These are phyloP conservation scores for Acaromyces ingoldii DNA, from an alignment of 1,284 basidiomycete genomes.

Conservation along the genomic window DNA sequence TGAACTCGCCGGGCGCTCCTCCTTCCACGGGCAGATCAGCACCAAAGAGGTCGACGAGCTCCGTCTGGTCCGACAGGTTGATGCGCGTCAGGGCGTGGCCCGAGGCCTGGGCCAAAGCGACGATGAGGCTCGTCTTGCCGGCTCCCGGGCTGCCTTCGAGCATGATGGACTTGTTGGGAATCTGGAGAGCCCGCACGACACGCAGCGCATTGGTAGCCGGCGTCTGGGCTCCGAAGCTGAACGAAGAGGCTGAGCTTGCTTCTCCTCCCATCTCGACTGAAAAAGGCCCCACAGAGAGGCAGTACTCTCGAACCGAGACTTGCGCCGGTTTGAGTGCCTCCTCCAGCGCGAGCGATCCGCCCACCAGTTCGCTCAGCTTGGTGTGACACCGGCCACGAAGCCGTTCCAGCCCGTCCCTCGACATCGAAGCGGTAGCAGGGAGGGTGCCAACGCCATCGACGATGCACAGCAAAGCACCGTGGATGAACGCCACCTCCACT, in stretches of 20 bases:
- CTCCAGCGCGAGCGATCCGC: too few relatives aligned
- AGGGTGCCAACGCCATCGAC: slow-evolving; percentile 53
- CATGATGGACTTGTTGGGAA: slow-evolving; percentile 77
- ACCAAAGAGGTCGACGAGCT: slow-evolving; percentile 92
- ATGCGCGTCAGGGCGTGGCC: slow-evolving; percentile 85
- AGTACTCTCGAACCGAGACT: too few relatives aligned
- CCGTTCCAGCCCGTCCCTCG: slow-evolving; percentile 62
- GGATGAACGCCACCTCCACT: slow-evolving; percentile 46
- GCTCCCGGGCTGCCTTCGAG: slow-evolving; percentile 97
- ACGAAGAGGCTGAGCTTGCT: slow-evolving; percentile 46
- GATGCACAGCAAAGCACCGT: slow-evolving; percentile 53
- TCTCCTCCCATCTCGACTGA: slow-evolving; percentile 57
- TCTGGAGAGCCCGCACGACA: slow-evolving; percentile 81
- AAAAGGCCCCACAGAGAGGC: slow-evolving; percentile 71
- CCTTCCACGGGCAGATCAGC: slow-evolving; percentile 94
- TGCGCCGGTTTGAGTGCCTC: too few relatives aligned
- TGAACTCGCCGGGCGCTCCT: slow-evolving; percentile 84
- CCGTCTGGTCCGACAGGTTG: slow-evolving; percentile 98
- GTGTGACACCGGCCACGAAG: slow-evolving; percentile 58
- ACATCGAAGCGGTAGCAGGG: slow-evolving; percentile 46
- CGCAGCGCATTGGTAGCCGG: slow-evolving; percentile 83
- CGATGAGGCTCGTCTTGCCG: slow-evolving; percentile 93
- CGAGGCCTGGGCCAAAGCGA: slow-evolving; percentile 75
- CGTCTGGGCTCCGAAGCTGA: slow-evolving; percentile 84
- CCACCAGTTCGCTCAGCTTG: slow-evolving; percentile 52